phyloP scores from a whole-genome alignment of 2,329 filamentous ascomycete species.

The Helminthosporium solani region DNA sequence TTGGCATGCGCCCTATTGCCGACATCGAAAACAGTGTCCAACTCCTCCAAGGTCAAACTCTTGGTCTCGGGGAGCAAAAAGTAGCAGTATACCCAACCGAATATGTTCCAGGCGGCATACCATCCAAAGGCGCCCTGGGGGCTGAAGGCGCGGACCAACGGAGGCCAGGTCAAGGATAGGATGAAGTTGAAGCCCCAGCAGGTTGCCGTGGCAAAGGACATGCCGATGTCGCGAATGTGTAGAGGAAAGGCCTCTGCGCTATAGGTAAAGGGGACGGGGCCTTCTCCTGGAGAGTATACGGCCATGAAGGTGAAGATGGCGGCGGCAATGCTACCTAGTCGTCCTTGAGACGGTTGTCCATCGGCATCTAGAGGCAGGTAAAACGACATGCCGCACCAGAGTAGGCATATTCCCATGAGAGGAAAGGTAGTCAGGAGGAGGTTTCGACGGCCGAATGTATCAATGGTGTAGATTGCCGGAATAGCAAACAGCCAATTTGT shows the following conservation, averaged over 20 bases:
- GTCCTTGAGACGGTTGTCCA: neutral
- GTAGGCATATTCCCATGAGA: constrained; percentile 24
- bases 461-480: constrained; percentile 32
- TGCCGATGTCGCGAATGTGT: constrained; percentile 42
- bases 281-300: constrained; percentile 27
- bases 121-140: constrained; percentile 55
- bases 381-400: constrained; percentile 30
- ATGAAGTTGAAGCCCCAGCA: constrained; percentile 58
- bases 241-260: constrained; percentile 45
- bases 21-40: no score
- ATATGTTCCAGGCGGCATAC: constrained; percentile 55
- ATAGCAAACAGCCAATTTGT: constrained; percentile 28
- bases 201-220: constrained; percentile 48
- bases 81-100: constrained; percentile 54
- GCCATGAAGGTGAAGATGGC: constrained; percentile 47
- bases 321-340: constrained; percentile 33
- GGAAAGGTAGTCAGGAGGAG: constrained; percentile 28
- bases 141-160: constrained; percentile 47
- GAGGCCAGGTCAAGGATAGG: constrained; percentile 54
- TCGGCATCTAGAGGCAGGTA: constrained; percentile 22
- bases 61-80: no score
- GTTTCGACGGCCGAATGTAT: constrained; percentile 31
- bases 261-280: constrained; percentile 28
- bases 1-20: no score
- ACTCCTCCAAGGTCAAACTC: no score